A percentile compares a stretch with the other conserved stretches of the same genome.
These are phyloP conservation scores for Ambrosia hybrid DNA, from an alignment of 140 eudicot genomes.

Conservation along the genomic window DNA sequence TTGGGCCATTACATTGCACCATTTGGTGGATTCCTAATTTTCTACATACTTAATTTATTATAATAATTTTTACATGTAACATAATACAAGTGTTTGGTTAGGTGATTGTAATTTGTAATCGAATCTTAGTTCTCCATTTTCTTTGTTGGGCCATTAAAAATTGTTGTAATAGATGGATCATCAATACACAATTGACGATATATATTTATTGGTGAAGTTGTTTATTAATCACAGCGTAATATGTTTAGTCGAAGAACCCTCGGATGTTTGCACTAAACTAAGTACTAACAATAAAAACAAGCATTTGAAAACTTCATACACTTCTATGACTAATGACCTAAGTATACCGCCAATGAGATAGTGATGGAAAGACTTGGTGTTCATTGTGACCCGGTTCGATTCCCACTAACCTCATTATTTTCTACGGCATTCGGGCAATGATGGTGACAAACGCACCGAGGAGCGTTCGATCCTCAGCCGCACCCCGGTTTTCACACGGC, in stretches of 20 bases:
- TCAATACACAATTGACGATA: neutral
- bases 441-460: no score
- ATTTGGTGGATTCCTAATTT: neutral
- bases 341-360: no score
- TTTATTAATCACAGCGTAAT: neutral
- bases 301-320: neutral
- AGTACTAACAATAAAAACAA: neutral
- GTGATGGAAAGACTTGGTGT: no score
- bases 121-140: neutral
- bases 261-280: neutral
- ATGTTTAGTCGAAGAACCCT: neutral
- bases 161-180: neutral
- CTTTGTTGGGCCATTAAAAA: neutral
- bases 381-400: no score
- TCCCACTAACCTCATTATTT: no score
- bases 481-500: no score
- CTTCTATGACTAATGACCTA: neutral
- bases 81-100: neutral
- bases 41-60: neutral
- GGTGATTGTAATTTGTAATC: slow-evolving; percentile 6
- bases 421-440: no score
- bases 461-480: no score
- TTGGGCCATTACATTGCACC: no score
- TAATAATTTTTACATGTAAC: neutral
- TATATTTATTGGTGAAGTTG: neutral